Evolutionary conservation across 2,329 filamentous ascomycete species (phyloP), one percentile per base, ranked within the genome.

Genomic region (Pseudopyricularia cyperi): DNA sequence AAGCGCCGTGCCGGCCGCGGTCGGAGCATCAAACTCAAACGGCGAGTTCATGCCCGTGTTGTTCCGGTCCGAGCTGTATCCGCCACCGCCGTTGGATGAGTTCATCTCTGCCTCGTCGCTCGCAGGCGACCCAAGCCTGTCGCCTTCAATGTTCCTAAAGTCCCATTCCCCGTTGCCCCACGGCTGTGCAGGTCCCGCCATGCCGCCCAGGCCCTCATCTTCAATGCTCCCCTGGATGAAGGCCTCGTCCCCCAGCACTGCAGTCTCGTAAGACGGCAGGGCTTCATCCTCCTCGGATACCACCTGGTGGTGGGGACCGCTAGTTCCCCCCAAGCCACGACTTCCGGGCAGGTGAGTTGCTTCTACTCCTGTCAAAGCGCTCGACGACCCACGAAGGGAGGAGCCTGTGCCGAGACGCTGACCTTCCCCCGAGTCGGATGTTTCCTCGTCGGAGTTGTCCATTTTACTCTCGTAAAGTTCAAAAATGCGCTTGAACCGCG

Each of bases 371-470:
- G 67, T 76, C 77, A 78, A 87, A 79, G 79, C 85, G 85, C 85
- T 89, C 87, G 87, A 87, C 84, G 83, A 91, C 79, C 87, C 88
- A 91, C 73, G 82, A 76, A 74, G 84, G 83, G 83, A 91, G 80
- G 80, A 89, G 81, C 76, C 74, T 70, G 70, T 83, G 83, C 76
- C 87, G 85, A 89, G 86, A 79, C 85, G 84, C 81, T 73, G 81
- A 71, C 79, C 88, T 84, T 94, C 87, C 85, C 88, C 87, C 83
- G 71, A 66, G 42, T 70, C 69, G 8, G 61, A 62, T 46, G 62
- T 64, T 49, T 79, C 77, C 50, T 66, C 74, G 54, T 73, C 72
- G 51, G 66, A 63, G 68, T 66, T 64, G 51, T 74, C 68, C 54
- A 76, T 75, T 56, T 76, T 74, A 61, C 78, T 86, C 52, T 76